Evolutionary conservation across 352 stramenopile species (phyloP).

Genomic region (Pythium pectinolyticum): DNA sequence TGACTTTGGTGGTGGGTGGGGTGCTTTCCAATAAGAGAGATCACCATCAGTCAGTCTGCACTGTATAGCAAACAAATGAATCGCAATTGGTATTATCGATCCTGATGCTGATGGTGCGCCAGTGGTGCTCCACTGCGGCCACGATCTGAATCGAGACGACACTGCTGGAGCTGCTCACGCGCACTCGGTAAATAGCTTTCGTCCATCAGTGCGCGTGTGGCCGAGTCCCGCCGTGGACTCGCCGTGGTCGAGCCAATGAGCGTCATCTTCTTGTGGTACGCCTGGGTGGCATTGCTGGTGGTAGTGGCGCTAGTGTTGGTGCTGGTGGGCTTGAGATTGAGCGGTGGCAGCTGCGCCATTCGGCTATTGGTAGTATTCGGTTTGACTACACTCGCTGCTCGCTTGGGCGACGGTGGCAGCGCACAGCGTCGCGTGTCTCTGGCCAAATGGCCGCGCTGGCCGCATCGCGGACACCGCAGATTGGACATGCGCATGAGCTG

Average conservation of each 20-base stretch:
- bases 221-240: conserved; percentile 14
- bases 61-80: not conserved
- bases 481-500: conserved; percentile 80
- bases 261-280: conserved; percentile 20
- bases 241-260: conserved; percentile 13
- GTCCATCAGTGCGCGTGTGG: conserved; percentile 54
- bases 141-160: conserved; percentile 22
- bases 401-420: conserved; percentile 21
- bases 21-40: conserved; percentile 26
- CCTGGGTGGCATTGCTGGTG: no score
- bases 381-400: conserved; percentile 8
- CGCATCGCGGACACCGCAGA: conserved; percentile 57
- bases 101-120: not conserved
- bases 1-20: conserved; percentile 31
- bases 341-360: conserved; percentile 2
- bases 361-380: conserved; percentile 3
- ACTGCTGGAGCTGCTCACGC: conserved; percentile 58
- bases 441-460: conserved; percentile 51
- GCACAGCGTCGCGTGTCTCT: conserved; percentile 48
- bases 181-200: conserved; percentile 53
- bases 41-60: no score
- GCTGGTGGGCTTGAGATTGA: no score
- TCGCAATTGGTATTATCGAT: not conserved
- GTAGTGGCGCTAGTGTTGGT: no score
- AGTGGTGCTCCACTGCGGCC: not conserved